Evolutionary conservation across 1,284 basidiomycete species (phyloP).

Genomic region (Volvariella volvacea): DNA sequence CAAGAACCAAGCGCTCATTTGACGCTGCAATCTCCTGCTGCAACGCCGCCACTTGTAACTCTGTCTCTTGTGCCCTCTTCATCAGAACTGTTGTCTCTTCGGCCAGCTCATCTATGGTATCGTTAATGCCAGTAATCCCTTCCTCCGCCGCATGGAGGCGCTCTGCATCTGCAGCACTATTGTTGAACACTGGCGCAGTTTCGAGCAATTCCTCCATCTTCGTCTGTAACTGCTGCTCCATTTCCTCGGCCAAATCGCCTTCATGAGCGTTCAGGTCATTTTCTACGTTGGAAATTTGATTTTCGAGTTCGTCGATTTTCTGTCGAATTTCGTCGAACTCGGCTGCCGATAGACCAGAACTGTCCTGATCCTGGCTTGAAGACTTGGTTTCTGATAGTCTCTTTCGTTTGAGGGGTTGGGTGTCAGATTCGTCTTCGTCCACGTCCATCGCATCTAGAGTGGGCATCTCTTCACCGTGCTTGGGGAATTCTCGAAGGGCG

Average conservation of each 20-base stretch:
- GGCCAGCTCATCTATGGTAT: constrained; percentile 26
- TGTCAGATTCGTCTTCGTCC: constrained; percentile 7
- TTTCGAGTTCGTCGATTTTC: constrained; percentile 30
- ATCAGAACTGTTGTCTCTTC: constrained; percentile 30
- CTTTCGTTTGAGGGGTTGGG: constrained; percentile 32
- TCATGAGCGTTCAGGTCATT: constrained; percentile 37
- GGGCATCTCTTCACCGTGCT: neutral
- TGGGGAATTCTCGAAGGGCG: neutral
- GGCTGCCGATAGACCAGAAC: constrained; percentile 9
- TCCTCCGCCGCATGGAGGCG: constrained; percentile 18
- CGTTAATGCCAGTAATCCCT: constrained; percentile 14
- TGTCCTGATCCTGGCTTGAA: neutral
- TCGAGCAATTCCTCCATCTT: constrained; percentile 25
- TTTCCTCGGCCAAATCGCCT: constrained; percentile 24
- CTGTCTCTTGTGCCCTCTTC: neutral
- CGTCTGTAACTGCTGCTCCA: constrained; percentile 30
- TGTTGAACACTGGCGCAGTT: constrained; percentile 10
- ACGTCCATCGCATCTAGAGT: constrained; percentile 5
- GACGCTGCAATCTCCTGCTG: neutral
- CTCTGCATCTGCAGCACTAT: constrained; percentile 11
- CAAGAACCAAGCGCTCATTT: neutral
- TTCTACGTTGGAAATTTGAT: constrained; percentile 30
- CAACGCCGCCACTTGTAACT: neutral
- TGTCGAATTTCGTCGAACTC: constrained; percentile 33
- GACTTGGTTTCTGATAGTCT: constrained; percentile 17